Percentiles rank a stretch among this genome's conserved stretches.
phyloP scores from a whole-genome alignment of 257 asterid species.

The Cynanchum wilfordii region DNA sequence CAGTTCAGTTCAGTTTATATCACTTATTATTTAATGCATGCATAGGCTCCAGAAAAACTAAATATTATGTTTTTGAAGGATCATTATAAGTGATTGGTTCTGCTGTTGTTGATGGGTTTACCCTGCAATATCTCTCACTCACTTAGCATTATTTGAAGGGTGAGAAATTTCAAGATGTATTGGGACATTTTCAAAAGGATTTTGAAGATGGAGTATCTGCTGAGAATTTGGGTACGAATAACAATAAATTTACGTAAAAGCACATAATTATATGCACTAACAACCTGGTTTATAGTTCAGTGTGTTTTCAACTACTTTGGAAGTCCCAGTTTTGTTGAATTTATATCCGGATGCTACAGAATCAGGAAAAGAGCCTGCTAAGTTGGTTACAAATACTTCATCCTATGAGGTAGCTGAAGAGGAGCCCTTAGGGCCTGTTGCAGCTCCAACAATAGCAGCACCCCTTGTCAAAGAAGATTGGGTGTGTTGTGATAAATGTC shows the following conservation, averaged over 20 bases:
- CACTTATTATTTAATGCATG: neutral
- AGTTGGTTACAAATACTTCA: conserved; percentile 27
- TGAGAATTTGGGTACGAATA: conserved; percentile 86
- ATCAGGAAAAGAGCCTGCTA: conserved; percentile 35
- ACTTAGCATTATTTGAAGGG: conserved; percentile 46
- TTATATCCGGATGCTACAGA: conserved; percentile 29
- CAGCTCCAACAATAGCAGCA: conserved; percentile 39
- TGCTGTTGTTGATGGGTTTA: neutral
- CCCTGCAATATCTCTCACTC: conserved; percentile 23
- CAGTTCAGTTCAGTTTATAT: neutral
- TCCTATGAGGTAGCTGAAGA: conserved; percentile 31
- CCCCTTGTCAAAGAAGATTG: conserved; percentile 79
- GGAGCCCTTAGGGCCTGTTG: conserved; percentile 40
- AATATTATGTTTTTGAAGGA: neutral
- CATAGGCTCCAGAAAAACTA: neutral
- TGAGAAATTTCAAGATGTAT: conserved; percentile 72
- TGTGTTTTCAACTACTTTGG: conserved; percentile 70
- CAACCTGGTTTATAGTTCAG: conserved; percentile 26
- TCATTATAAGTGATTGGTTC: neutral
- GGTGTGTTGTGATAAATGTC: conserved; percentile 88
- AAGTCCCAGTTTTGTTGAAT: conserved; percentile 74
- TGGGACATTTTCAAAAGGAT: conserved; percentile 96
- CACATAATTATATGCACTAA: conserved; percentile 8
- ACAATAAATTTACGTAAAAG: conserved; percentile 22
- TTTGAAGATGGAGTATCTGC: conserved; percentile 96